phyloP scores from a whole-genome alignment of 2,329 filamentous ascomycete species.

The Calonectria multiphialidica region DNA sequence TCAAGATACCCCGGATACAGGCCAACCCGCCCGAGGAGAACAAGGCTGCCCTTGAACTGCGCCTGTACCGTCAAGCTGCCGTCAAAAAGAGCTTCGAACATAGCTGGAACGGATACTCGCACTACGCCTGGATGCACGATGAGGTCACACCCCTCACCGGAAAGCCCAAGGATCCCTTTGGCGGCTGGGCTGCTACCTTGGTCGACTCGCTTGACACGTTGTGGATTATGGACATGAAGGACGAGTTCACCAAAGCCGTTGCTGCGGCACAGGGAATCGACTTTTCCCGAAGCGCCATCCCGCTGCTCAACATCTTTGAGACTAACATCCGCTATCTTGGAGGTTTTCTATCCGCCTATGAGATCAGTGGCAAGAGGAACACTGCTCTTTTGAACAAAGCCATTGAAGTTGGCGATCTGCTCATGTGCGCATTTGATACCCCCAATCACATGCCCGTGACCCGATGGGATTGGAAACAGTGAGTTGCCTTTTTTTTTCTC shows the following conservation, averaged over 20 bases:
- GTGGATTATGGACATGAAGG: slow-evolving; percentile 76
- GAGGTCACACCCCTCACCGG: slow-evolving; percentile 70
- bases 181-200: slow-evolving; percentile 74
- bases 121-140: slow-evolving; percentile 72
- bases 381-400: slow-evolving; percentile 69
- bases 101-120: slow-evolving; percentile 71
- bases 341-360: slow-evolving; percentile 74
- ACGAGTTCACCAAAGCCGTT: slow-evolving; percentile 73
- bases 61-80: slow-evolving; percentile 53
- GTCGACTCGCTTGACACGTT: slow-evolving; percentile 75
- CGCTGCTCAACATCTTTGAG: slow-evolving; percentile 73
- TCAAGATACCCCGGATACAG: slow-evolving; percentile 44
- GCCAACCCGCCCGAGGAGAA: slow-evolving; percentile 49
- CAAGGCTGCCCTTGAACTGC: slow-evolving; percentile 43
- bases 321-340: slow-evolving; percentile 77
- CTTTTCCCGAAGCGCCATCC: slow-evolving; percentile 62
- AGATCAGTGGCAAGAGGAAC: slow-evolving; percentile 65
- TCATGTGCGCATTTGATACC: slow-evolving; percentile 75
- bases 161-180: slow-evolving; percentile 65
- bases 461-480: slow-evolving; percentile 44
- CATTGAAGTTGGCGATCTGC: slow-evolving; percentile 69
- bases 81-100: slow-evolving; percentile 65
- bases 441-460: slow-evolving; percentile 71
- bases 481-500: slow-evolving; percentile 14
- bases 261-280: slow-evolving; percentile 68